Base-by-base conservation (phyloP, 1,284 basidiomycete genomes). In the Ceratorhiza oryzae-sativae region DNA sequence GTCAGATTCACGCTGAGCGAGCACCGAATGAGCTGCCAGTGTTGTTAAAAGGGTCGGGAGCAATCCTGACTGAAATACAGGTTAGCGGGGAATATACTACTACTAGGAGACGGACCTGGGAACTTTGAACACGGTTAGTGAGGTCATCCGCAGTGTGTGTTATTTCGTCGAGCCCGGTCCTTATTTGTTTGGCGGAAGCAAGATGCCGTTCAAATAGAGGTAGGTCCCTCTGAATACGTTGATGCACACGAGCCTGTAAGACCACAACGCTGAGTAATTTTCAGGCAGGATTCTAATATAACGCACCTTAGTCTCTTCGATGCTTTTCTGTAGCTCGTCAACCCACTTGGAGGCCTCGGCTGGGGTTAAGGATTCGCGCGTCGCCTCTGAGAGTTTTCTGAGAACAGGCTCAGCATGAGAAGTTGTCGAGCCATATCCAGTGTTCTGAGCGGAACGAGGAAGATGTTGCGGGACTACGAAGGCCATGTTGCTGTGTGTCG, bases 381-480 rank as follows among this genome's bases (percentile, higher is more conserved):
- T 85, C 5, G 86, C 86, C 41, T 86, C 83, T 73, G 90, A 88
- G 58, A 93, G 84, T 78, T 87, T 90, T 53, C 85, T 83, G 53
- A 93, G 83, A 36, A 93, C 86, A 71, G 74, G 68, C 34, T 75
- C 71, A 12, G 70, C 68, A 71, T 72, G 55, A 1, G 72, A 73
- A 30, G 67, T 68, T 23, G 63, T 62, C 13, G 74, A 73, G 9
- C 65, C 70, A 49, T 71, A 67, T 83, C 83, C 0, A 89, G 89
- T 18, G 90, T 88, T 9, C 88, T 84, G 80, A 91, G 89, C 75
- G 73, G 80, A 81, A 60, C 87, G 86, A 30, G 90, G 90, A 49
- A 91, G 82, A 80, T 92, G 90, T 18, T 86, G 79, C 73, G 90
- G 90, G 74, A 90, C 77, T 68, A 87, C 86, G 79, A 91, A 91